Percentiles rank a stretch among this genome's conserved stretches.
phyloP scores from a whole-genome alignment of 1,284 basidiomycete species.

The Rhodotorula sp. region DNA sequence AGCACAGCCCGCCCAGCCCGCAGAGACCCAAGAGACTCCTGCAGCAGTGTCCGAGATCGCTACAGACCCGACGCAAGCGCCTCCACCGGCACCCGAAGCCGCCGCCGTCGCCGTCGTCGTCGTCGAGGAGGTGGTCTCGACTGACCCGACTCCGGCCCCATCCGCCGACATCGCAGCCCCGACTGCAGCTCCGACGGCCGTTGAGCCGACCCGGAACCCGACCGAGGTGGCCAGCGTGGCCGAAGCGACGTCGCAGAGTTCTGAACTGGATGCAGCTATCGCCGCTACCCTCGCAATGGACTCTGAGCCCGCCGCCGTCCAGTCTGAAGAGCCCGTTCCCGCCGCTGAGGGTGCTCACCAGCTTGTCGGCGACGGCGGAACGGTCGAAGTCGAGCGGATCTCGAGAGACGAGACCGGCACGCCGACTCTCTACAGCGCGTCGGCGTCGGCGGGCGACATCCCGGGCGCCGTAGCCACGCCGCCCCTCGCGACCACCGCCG shows the following conservation, averaged over 20 bases:
- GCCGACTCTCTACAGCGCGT: constrained; percentile 17
- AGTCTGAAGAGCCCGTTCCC: background rate
- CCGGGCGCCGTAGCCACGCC: constrained; percentile 22
- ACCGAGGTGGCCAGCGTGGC: background rate
- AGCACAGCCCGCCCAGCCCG: background rate
- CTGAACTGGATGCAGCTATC: constrained; percentile 28
- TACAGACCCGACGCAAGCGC: background rate
- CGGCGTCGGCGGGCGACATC: constrained; percentile 6
- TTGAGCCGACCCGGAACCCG: no score
- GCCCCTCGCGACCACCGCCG: background rate
- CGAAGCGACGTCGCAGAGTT: background rate
- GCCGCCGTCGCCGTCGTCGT: background rate
- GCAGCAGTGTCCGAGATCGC: background rate
- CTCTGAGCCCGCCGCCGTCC: background rate
- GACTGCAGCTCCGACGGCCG: background rate
- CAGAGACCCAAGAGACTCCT: background rate
- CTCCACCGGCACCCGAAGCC: background rate
- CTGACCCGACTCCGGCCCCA: background rate
- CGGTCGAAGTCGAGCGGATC: background rate
- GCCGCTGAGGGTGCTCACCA: background rate
- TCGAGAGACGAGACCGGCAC: constrained; percentile 22
- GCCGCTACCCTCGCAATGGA: constrained; percentile 32
- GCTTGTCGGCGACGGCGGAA: no score
- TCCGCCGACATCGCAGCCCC: background rate
- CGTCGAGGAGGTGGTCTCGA: background rate